A percentile compares a stretch with the other conserved stretches of the same genome.
These are phyloP conservation scores for Pestalotiopsis sp. DNA, from an alignment of 2,329 filamentous ascomycete genomes.

Conservation along the genomic window DNA sequence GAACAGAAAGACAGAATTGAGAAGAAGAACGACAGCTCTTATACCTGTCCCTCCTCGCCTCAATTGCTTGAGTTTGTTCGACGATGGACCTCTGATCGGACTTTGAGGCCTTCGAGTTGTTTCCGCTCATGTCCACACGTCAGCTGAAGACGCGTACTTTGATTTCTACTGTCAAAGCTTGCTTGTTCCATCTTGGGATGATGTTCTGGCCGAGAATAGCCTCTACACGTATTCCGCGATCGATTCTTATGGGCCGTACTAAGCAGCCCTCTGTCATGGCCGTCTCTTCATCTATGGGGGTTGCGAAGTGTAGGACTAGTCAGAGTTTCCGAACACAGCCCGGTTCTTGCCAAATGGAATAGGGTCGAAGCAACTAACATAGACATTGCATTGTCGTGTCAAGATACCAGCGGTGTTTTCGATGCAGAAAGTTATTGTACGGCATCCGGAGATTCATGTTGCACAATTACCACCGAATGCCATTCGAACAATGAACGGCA, in stretches of 20 bases:
- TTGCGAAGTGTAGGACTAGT: no score
- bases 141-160: neutral
- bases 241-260: neutral
- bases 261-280: neutral
- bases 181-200: neutral
- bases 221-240: neutral
- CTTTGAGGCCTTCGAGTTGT: neutral
- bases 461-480: no score
- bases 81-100: neutral
- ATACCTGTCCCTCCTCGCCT: neutral
- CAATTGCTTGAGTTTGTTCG: neutral
- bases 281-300: neutral
- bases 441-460: no score
- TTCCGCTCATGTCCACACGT: neutral
- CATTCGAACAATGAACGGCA: no score
- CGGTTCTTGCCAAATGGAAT: no score
- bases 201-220: neutral
- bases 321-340: no score
- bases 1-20: neutral
- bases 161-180: neutral
- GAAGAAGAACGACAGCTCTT: neutral
- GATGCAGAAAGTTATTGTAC: no score
- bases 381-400: no score
- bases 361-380: no score
- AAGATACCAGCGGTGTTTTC: no score